These are phyloP conservation scores for Fulvia fulva DNA, from an alignment of 2,329 filamentous ascomycete genomes.

Conservation along the genomic window DNA sequence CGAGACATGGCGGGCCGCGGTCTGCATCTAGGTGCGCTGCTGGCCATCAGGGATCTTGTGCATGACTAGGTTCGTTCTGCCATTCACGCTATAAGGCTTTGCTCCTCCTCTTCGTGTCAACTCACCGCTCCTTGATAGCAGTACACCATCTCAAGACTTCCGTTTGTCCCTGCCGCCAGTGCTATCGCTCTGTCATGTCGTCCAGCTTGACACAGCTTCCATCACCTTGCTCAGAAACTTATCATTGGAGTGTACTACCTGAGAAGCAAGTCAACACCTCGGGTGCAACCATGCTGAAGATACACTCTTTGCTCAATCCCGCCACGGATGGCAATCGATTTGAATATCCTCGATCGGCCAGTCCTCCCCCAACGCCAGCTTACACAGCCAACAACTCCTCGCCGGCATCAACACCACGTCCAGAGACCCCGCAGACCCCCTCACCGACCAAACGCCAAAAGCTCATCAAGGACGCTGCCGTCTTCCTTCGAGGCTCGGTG, in stretches of 20 bases:
- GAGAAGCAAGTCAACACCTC: conserved; percentile 14
- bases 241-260: conserved; percentile 15
- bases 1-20: conserved; percentile 10
- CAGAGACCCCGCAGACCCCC: conserved; percentile 22
- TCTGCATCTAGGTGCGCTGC: conserved; percentile 11
- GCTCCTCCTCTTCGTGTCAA: background rate
- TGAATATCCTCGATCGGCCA: conserved; percentile 17
- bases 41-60: conserved; percentile 2
- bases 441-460: conserved; percentile 46
- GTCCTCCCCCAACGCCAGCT: conserved; percentile 27
- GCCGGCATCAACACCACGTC: conserved; percentile 14
- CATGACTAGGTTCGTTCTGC: conserved; percentile 5
- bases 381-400: conserved; percentile 23
- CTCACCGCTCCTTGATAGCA: conserved; percentile 12
- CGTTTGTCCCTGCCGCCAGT: conserved; percentile 6
- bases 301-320: conserved; percentile 41
- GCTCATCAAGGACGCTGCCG: conserved; percentile 60
- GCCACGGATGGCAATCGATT: conserved; percentile 13
- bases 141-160: conserved; percentile 3
- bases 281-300: conserved; percentile 36
- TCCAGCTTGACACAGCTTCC: conserved; percentile 17
- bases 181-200: conserved; percentile 19
- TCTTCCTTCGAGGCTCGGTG: conserved; percentile 59
- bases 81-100: conserved; percentile 12
- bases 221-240: conserved; percentile 19